A percentile compares a stretch with the other conserved stretches of the same genome.
These are phyloP conservation scores for Talaromyces wortmannii DNA, from an alignment of 495 filamentous ascomycete species.

Conservation along the genomic window DNA sequence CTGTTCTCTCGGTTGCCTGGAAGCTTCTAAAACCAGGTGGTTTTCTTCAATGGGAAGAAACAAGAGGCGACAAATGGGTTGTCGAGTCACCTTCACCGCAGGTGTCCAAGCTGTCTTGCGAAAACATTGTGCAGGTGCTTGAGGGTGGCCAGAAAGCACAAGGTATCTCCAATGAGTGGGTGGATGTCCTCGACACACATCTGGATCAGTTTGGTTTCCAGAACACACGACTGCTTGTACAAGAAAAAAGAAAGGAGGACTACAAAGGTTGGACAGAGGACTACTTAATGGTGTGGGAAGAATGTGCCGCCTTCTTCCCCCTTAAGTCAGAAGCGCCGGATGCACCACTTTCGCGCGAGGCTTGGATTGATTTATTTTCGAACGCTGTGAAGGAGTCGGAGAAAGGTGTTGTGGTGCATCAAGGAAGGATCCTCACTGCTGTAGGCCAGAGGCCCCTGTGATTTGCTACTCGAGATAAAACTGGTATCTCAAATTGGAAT, in stretches of 20 bases:
- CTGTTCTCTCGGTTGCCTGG: not conserved
- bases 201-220: not conserved
- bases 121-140: not conserved
- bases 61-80: not conserved
- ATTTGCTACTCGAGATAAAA: too few relatives aligned
- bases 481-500: too few relatives aligned
- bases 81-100: conserved; percentile 2
- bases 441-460: not conserved
- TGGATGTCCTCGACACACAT: not conserved
- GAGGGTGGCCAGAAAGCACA: not conserved
- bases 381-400: not conserved
- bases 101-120: not conserved
- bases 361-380: not conserved
- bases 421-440: not conserved
- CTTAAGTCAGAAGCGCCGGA: not conserved
- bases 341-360: not conserved
- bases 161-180: not conserved
- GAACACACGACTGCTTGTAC: not conserved
- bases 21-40: not conserved
- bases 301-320: not conserved
- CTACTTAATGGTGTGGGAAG: conserved; percentile 1
- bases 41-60: not conserved
- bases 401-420: conserved; percentile 1
- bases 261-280: not conserved
- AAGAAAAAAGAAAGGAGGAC: not conserved